Evolutionary conservation across 2,329 filamentous ascomycete genomes (phyloP).

Genomic region (Alternaria ethzedia): DNA sequence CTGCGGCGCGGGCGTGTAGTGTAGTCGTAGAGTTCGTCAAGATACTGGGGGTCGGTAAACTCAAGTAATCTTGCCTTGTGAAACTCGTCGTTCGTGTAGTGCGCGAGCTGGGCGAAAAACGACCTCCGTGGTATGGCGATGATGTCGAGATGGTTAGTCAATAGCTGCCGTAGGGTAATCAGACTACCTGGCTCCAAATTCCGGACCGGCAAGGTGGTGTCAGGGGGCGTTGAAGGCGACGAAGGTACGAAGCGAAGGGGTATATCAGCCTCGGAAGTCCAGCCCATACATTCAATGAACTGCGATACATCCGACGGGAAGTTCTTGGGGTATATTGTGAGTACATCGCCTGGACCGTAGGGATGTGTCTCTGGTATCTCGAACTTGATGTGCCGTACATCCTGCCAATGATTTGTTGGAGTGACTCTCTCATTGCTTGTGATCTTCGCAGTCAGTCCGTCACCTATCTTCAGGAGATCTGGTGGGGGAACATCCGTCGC

Average conservation of each 20-base stretch:
- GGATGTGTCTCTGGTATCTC: slow-evolving; percentile 51
- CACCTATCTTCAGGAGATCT: slow-evolving; percentile 64
- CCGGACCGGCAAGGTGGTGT: slow-evolving; percentile 48
- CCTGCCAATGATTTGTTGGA: slow-evolving; percentile 82
- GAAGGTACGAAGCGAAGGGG: slow-evolving; percentile 63
- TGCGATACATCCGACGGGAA: slow-evolving; percentile 79
- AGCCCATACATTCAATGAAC: slow-evolving; percentile 79
- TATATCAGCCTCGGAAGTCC: slow-evolving; percentile 74
- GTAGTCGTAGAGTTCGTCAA: slow-evolving; percentile 96
- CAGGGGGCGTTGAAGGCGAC: slow-evolving; percentile 41
- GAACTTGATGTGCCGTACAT: slow-evolving; percentile 82
- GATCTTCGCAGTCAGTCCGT: slow-evolving; percentile 64
- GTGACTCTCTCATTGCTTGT: slow-evolving; percentile 76
- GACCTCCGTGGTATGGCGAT: slow-evolving; percentile 85
- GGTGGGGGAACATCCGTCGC: slow-evolving; percentile 41
- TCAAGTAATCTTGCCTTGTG: slow-evolving; percentile 85
- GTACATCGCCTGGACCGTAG: slow-evolving; percentile 76
- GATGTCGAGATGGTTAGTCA: slow-evolving; percentile 86
- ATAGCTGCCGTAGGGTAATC: slow-evolving; percentile 73
- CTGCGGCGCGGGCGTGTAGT: slow-evolving; percentile 87
- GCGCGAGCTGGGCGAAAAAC: slow-evolving; percentile 80
- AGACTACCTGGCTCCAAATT: slow-evolving; percentile 46
- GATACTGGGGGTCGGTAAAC: slow-evolving; percentile 77
- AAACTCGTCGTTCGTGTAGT: slow-evolving; percentile 73
- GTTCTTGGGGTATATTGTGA: slow-evolving; percentile 87